Evolutionary conservation across 306 rosid species (phyloP).

Genomic region (Quercus wislizeni): DNA sequence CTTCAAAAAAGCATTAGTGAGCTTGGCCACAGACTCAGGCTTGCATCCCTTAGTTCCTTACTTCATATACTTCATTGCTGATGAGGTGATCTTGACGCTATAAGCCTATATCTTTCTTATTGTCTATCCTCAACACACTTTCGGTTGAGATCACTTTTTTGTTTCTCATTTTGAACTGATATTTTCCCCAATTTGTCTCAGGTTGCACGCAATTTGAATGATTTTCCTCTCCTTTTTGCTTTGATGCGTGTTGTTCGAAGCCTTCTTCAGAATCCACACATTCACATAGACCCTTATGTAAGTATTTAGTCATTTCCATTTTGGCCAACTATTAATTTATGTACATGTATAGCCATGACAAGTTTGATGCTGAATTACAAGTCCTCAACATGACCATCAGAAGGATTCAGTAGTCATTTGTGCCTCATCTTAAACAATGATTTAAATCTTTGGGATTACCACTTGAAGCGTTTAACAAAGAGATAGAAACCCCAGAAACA

Average conservation of each 20-base stretch:
- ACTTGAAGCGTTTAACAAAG: not conserved
- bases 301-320: constrained; percentile 29
- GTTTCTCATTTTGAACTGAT: constrained; percentile 20
- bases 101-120: constrained; percentile 5
- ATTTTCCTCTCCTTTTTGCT: constrained; percentile 53
- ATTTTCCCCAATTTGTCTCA: constrained; percentile 38
- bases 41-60: constrained; percentile 88
- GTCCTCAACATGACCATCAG: not conserved
- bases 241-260: constrained; percentile 77
- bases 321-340: constrained; percentile 1
- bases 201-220: constrained; percentile 62
- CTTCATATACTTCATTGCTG: constrained; percentile 71
- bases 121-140: constrained; percentile 4
- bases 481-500: not conserved
- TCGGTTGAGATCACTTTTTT: constrained; percentile 12
- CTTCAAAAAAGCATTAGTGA: constrained; percentile 65
- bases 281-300: constrained; percentile 89
- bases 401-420: not conserved
- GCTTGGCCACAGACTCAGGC: constrained; percentile 82
- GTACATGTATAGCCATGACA: constrained; percentile 4
- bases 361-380: not conserved
- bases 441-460: not conserved
- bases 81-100: constrained; percentile 55
- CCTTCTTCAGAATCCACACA: constrained; percentile 75
- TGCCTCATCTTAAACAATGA: not conserved